A percentile compares a stretch with the other conserved stretches of the same genome.
Conservation (phyloP, 1,284 basidiomycete species). For the Irpex sp. region DNA sequence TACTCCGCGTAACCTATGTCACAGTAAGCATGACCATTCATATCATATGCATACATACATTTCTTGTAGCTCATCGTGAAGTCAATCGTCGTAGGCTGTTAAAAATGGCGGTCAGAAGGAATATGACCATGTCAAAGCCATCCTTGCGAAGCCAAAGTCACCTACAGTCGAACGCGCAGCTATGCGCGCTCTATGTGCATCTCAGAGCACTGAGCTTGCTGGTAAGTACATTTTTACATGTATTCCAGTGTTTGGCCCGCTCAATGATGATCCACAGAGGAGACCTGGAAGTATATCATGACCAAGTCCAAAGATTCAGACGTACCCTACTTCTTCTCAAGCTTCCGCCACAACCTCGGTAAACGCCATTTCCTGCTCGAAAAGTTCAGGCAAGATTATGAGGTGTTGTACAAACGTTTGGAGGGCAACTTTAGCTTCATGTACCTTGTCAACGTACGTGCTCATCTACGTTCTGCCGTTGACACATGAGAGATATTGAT, state of each 20-base stretch:
- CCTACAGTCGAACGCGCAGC: slow-evolving; percentile 67
- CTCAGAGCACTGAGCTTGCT: slow-evolving; percentile 4
- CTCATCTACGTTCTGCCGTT: neutral
- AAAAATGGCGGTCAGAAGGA: slow-evolving; percentile 56
- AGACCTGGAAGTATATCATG: slow-evolving; percentile 55
- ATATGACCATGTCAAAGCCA: slow-evolving; percentile 68
- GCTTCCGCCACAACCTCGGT: slow-evolving; percentile 39
- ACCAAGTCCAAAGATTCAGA: slow-evolving; percentile 62
- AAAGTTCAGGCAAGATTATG: slow-evolving; percentile 57
- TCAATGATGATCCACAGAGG: slow-evolving; percentile 31
- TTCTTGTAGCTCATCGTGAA: no score
- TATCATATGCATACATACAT: no score
- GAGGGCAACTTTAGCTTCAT: slow-evolving; percentile 62
- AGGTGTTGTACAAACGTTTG: slow-evolving; percentile 36
- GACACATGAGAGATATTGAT: neutral
- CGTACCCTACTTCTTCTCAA: slow-evolving; percentile 50
- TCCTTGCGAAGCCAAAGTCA: slow-evolving; percentile 73
- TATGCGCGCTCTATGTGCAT: slow-evolving; percentile 38
- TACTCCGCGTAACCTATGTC: slow-evolving; percentile 53
- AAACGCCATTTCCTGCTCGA: slow-evolving; percentile 37
- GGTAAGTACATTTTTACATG: neutral
- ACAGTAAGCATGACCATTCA: slow-evolving; percentile 33
- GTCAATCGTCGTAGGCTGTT: slow-evolving; percentile 39
- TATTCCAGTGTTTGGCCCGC: slow-evolving; percentile 27
- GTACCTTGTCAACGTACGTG: slow-evolving; percentile 43